These are phyloP conservation scores for Vicia faba DNA, from an alignment of 306 rosid genomes.

Conservation along the genomic window DNA sequence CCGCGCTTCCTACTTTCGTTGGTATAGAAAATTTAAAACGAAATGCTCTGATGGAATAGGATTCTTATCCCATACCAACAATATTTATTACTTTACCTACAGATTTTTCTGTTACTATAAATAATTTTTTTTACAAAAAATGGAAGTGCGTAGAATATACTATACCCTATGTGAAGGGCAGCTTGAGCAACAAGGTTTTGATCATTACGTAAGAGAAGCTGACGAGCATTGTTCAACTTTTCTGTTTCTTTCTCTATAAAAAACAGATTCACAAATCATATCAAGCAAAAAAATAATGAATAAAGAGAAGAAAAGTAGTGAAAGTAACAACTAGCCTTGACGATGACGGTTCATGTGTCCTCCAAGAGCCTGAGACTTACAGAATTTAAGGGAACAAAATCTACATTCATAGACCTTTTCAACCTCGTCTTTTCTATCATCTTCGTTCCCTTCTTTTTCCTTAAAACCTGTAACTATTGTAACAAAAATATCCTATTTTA, in stretches of 20 bases:
- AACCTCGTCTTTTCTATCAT: conserved; percentile 67
- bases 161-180: conserved; percentile 21
- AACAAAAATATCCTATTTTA: conserved; percentile 44
- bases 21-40: too few relatives aligned
- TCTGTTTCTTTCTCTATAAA: conserved; percentile 8
- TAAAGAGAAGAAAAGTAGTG: background rate
- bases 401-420: conserved; percentile 90
- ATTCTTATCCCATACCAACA: too few relatives aligned
- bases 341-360: conserved; percentile 99
- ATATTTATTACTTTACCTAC: too few relatives aligned
- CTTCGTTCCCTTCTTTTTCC: conserved; percentile 78
- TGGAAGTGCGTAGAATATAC: too few relatives aligned
- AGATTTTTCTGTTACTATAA: too few relatives aligned
- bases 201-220: conserved; percentile 22
- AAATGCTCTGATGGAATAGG: too few relatives aligned
- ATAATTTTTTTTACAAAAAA: too few relatives aligned
- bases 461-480: conserved; percentile 50
- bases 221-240: conserved; percentile 25
- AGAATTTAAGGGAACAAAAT: conserved; percentile 99
- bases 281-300: background rate
- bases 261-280: background rate
- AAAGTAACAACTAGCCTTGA: conserved; percentile 56
- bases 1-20: too few relatives aligned
- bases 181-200: conserved; percentile 20
- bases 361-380: conserved; percentile 99